Base-by-base conservation (phyloP, 176 grass and related monocot genomes). In the Oryza coarctata region DNA sequence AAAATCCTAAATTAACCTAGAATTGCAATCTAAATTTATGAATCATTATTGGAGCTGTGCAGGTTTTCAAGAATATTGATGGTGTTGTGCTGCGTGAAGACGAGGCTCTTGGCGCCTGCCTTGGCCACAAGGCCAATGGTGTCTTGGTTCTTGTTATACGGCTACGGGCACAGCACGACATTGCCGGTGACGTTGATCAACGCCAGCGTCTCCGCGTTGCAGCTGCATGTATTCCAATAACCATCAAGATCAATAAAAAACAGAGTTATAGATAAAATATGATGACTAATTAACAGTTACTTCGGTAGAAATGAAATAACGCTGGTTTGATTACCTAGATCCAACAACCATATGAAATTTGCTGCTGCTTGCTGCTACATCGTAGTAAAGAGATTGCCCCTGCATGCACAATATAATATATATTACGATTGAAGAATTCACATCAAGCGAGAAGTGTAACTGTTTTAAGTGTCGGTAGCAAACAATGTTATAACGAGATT, bases 371-470 rank as follows among this genome's bases (percentile, higher is more conserved):
- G 83, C 15, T 14, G 65, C n/a, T n/a, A n/a, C 23, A 2, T 89
- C 63, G 50, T 80, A 71, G 18, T 82, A 70, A 6, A 83, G 29
- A 2, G 90, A 92, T 38, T 92, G 90, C 4, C 90, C 86, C 86
- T 92, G 18, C 5, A 58, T 12, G 52, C n/a, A n/a, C n/a, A n/a
- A n/a, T 17, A 57, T 2, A 57, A n/a, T 57, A 4, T 17, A 15
- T 17, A 49, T 49, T 14, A 49, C 2, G 44, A 17, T 15, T 17
- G 3, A 49, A 49, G 44, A 49, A 17, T 49, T 17, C 0, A 49
- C 14, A 17, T 15, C 18, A 22, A 57, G 22, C 20, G 2, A n/a
- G 7, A 9, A 7, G 22, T 57, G 17, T n/a, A n/a, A n/a, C n/a
- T n/a, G n/a, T n/a, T n/a, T n/a, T n/a, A n/a, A n/a, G n/a, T n/a